Conservation (phyloP, 306 rosid species). For the Castanea sativa region DNA sequence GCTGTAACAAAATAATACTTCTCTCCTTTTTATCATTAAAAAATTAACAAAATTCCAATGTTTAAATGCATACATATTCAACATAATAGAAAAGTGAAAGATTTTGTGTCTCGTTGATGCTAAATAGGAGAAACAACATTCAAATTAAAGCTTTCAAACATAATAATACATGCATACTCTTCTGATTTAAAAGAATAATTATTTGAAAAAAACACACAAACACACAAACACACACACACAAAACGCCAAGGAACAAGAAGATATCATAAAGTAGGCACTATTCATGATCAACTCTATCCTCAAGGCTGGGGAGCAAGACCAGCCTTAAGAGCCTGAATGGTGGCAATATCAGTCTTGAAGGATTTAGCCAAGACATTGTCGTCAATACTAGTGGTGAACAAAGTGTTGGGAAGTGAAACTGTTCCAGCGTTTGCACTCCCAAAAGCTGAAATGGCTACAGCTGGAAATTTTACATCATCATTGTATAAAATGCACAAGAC, state of each 20-base stretch:
- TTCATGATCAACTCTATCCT: neutral
- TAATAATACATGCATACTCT: too few relatives aligned
- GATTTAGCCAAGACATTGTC: constrained; percentile 41
- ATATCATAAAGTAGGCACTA: neutral
- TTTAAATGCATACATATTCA: too few relatives aligned
- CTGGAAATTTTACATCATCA: constrained; percentile 7
- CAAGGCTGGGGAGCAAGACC: constrained; percentile 35
- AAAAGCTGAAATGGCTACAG: constrained; percentile 39
- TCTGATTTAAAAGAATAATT: neutral
- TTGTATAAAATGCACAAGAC: constrained; percentile 48
- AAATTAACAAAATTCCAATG: too few relatives aligned
- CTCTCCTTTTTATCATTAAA: too few relatives aligned
- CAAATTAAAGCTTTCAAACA: too few relatives aligned
- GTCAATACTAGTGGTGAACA: constrained; percentile 41
- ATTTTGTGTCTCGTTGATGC: too few relatives aligned
- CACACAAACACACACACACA: neutral
- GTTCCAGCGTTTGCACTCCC: constrained; percentile 50
- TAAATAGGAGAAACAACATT: too few relatives aligned
- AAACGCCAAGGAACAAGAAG: neutral
- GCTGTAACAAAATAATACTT: too few relatives aligned
- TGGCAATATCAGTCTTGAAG: constrained; percentile 43
- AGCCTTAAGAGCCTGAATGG: constrained; percentile 40
- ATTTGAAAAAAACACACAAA: neutral
- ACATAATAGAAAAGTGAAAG: too few relatives aligned
- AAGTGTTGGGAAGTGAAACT: constrained; percentile 30